Conservation (phyloP, 2,329 filamentous ascomycete species). For the Penicillium glabrum region DNA sequence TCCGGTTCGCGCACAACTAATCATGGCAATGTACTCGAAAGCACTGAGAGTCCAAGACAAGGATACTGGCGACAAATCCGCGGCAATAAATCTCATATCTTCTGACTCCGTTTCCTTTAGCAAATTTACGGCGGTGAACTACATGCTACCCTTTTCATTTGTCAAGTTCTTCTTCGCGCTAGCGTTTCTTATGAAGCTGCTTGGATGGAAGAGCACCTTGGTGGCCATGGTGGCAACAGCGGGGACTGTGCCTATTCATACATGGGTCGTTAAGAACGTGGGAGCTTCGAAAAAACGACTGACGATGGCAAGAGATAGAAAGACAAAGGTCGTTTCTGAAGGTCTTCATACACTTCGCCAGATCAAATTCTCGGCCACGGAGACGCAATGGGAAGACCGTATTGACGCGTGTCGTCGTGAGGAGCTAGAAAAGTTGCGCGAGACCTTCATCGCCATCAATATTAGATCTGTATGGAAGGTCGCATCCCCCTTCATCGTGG, state of each 20-base stretch:
- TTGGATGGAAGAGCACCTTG: not conserved
- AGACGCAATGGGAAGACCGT: not conserved
- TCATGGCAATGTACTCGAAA: not conserved
- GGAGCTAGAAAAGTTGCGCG: not conserved
- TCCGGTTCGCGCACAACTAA: not conserved
- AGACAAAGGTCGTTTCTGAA: not conserved
- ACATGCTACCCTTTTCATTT: not conserved
- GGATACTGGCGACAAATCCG: not conserved
- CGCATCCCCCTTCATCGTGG: not conserved
- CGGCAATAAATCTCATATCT: not conserved
- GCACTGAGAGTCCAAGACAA: not conserved
- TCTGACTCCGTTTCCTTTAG: not conserved
- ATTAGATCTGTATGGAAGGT: not conserved
- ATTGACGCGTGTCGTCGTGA: not conserved
- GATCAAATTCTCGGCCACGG: slow-evolving; percentile 55
- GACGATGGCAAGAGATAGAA: not conserved
- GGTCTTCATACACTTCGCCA: not conserved
- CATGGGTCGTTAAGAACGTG: not conserved
- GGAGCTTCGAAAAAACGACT: not conserved
- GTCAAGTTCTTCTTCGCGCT: not conserved
- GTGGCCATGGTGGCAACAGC: not conserved
- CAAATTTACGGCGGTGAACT: not conserved
- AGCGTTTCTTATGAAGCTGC: not conserved
- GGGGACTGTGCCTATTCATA: not conserved
- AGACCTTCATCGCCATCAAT: not conserved